Evolutionary conservation across 2,329 filamentous ascomycete species (phyloP).

Genomic region (Cladosporium velox): DNA sequence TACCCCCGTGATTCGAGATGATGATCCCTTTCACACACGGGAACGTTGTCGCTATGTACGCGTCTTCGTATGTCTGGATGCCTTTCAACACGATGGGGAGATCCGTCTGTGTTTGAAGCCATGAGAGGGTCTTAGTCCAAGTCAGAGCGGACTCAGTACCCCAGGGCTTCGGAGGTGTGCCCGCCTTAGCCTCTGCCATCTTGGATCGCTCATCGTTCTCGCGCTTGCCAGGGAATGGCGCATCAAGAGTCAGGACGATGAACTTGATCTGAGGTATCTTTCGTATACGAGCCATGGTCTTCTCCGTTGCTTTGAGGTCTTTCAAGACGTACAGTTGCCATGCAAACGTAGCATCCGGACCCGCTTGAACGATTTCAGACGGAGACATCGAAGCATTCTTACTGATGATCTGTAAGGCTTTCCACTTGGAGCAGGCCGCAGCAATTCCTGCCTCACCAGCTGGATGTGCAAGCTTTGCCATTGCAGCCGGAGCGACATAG

Average conservation of each 20-base stretch:
- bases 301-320: constrained; percentile 53
- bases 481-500: constrained; percentile 39
- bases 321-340: constrained; percentile 66
- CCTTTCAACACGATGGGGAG: constrained; percentile 66
- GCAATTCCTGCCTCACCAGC: constrained; percentile 40
- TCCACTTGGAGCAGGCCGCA: constrained; percentile 28
- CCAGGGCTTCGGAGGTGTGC: neutral
- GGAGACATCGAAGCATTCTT: constrained; percentile 36
- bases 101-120: constrained; percentile 41
- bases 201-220: constrained; percentile 46
- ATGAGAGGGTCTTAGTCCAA: neutral
- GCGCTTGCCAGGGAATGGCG: constrained; percentile 59
- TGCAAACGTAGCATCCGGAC: constrained; percentile 44
- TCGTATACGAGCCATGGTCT: neutral
- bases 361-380: constrained; percentile 32
- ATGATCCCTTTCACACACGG: constrained; percentile 53
- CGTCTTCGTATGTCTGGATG: constrained; percentile 55
- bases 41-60: constrained; percentile 46
- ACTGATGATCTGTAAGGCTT: constrained; percentile 31
- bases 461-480: constrained; percentile 39
- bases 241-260: constrained; percentile 62
- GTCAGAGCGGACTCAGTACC: neutral
- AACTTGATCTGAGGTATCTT: constrained; percentile 45
- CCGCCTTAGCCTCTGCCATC: neutral
- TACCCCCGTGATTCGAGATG: constrained; percentile 56